These are phyloP conservation scores for Rhodotorula toruloides DNA, from an alignment of 768 basidiomycete genomes.

Conservation along the genomic window DNA sequence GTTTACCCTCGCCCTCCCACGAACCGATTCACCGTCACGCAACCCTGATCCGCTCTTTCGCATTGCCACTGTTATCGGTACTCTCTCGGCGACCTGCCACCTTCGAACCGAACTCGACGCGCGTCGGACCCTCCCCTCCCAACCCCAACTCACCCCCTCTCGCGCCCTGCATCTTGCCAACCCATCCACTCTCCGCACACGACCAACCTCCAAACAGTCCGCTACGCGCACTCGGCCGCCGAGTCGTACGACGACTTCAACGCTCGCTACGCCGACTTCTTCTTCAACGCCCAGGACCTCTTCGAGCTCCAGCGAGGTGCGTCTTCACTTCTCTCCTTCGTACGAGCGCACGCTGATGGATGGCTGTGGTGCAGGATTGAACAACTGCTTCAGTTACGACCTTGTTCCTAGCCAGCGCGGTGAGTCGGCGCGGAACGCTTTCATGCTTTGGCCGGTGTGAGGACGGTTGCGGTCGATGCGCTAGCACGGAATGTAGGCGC, in stretches of 20 bases:
- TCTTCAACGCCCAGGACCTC: conserved; percentile 84
- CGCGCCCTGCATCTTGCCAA: not conserved
- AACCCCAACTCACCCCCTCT: not conserved
- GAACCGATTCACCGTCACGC: too few species aligned
- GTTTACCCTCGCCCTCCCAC: not conserved
- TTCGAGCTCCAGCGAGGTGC: conserved; percentile 99
- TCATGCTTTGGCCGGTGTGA: not conserved
- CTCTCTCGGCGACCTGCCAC: too few species aligned
- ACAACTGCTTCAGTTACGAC: conserved; percentile 99
- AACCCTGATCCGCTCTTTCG: too few species aligned
- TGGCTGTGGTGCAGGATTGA: too few species aligned
- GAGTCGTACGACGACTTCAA: conserved; percentile 78
- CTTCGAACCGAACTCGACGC: too few species aligned
- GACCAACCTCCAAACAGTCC: conserved; percentile 12
- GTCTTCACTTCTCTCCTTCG: too few species aligned
- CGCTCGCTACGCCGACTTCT: conserved; percentile 87
- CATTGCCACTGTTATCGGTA: too few species aligned
- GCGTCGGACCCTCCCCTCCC: not conserved
- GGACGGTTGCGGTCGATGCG: not conserved
- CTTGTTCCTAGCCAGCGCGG: conserved; percentile 69
- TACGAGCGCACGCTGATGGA: too few species aligned
- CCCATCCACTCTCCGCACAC: not conserved
- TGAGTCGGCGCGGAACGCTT: not conserved
- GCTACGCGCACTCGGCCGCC: conserved; percentile 35
- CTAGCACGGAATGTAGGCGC: too few species aligned